Evolutionary conservation across 2,329 filamentous ascomycete genomes (phyloP).

Genomic region (Alternaria sp.): DNA sequence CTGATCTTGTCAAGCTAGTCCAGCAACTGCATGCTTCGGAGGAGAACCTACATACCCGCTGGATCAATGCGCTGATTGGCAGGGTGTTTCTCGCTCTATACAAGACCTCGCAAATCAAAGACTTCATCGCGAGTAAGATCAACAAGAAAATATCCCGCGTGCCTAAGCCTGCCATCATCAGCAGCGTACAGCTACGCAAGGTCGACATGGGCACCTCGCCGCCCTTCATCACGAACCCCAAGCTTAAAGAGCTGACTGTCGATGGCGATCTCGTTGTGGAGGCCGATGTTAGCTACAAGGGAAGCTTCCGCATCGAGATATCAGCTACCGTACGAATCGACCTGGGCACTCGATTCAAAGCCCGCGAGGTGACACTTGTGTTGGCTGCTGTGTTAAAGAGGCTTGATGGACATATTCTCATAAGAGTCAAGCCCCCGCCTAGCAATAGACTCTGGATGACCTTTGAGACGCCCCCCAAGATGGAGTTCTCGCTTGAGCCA

Average conservation of each 20-base stretch:
- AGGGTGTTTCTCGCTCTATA: conserved; percentile 88
- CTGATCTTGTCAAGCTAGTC: conserved; percentile 86
- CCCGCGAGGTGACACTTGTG: conserved; percentile 85
- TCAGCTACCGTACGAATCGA: conserved; percentile 93
- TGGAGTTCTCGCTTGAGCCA: conserved; percentile 93
- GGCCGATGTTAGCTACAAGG: conserved; percentile 85
- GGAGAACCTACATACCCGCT: conserved; percentile 86
- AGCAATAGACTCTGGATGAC: conserved; percentile 97
- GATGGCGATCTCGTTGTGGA: conserved; percentile 90
- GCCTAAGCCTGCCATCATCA: conserved; percentile 89
- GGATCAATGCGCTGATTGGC: conserved; percentile 91
- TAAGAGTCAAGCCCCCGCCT: conserved; percentile 91
- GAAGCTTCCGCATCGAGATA: conserved; percentile 87
- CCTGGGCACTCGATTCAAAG: conserved; percentile 84
- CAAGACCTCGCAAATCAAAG: conserved; percentile 80
- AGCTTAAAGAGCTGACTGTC: conserved; percentile 85
- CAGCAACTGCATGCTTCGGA: conserved; percentile 90
- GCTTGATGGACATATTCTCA: conserved; percentile 81
- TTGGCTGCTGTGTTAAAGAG: conserved; percentile 85
- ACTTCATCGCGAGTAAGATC: conserved; percentile 81
- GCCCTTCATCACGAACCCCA: conserved; percentile 86
- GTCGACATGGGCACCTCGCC: conserved; percentile 88
- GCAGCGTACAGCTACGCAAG: conserved; percentile 78
- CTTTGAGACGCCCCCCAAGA: conserved; percentile 91
- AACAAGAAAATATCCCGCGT: conserved; percentile 96